Base-by-base conservation (phyloP, 306 rosid species). In the Begonia masoniana region DNA sequence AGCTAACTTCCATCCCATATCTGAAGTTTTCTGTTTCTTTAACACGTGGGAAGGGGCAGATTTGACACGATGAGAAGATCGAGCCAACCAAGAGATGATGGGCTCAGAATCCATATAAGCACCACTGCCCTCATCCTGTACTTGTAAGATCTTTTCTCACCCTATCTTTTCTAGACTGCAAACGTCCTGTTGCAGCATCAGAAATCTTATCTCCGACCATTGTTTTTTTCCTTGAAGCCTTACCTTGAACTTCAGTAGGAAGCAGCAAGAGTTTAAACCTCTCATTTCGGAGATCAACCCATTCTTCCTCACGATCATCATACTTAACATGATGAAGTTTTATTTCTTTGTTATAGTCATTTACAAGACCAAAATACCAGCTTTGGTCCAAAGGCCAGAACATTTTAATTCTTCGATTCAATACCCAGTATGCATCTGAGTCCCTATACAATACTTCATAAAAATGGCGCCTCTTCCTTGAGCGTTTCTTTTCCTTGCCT, bases 381-480 rank as follows among this genome's bases (percentile, higher is more conserved):
- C 71, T 83, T 66, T 86, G 87, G 65, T 92, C 99, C 75, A 92
- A 68, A 54, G 99, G 99, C 99, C 99, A 92, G 66, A 81, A 86
- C 50, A 92, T 78, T 70, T 92, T 92, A 64, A 92, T 81, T 68
- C 73, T 70, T 59, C 76, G 72, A 67, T 86, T 79, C 71, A 86
- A 43, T 45, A 83, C 72, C 99, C 96, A 92, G 50, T 68, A 36
- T 51, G 71, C 80, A 86, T 83, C 85, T 66, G 81, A 64, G 64
- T 92, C 79, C 52, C 63, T 72, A 9, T 67, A 74, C 59, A 65
- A 71, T 47, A 92, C 61, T 65, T 92, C 96, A 74, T 92, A 92
- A 61, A 83, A 92, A 64, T 92, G 99, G 13, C 99, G 92, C 66
- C 99, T 77, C 71, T 81, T 86, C 70, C 96, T 56, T 7, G 79